Conservation (phyloP, 495 filamentous ascomycete species). For the Penicillium psychrofluorescens region DNA sequence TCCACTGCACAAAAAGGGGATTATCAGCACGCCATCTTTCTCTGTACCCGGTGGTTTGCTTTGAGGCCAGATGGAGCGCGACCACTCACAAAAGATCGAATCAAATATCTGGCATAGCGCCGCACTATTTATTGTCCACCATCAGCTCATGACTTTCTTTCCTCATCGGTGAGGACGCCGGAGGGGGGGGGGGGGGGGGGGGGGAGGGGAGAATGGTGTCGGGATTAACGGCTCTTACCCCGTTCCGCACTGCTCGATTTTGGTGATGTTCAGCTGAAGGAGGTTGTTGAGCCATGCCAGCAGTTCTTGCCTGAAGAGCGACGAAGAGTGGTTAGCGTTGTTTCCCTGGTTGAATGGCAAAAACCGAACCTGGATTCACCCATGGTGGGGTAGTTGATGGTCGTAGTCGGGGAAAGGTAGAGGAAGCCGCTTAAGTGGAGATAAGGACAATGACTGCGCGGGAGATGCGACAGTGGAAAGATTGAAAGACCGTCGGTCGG, state of each 20-base stretch:
- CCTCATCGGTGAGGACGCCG: too few species aligned
- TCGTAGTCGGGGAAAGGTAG: not conserved
- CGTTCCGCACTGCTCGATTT: conserved; percentile 97
- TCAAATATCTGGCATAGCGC: conserved; percentile 95
- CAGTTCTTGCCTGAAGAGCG: conserved; percentile 76
- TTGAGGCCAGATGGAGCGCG: not conserved
- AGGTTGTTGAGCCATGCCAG: conserved; percentile 96
- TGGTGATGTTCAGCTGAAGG: conserved; percentile 93
- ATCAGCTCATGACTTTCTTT: not conserved
- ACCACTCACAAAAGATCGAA: conserved; percentile 75
- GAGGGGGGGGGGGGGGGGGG: too few species aligned
- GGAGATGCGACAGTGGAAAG: too few species aligned
- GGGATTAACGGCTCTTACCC: conserved; percentile 55
- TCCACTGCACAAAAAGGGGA: conserved; percentile 50
- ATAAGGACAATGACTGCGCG: not conserved
- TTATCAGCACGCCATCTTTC: conserved; percentile 11
- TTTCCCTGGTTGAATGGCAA: conserved; percentile 6
- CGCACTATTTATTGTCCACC: conserved; percentile 51
- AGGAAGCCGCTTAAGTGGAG: not conserved
- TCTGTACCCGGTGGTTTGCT: not conserved
- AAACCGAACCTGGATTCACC: conserved; percentile 46
- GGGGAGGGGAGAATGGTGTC: too few species aligned
- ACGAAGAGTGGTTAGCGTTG: conserved; percentile 1
- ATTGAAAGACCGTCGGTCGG: too few species aligned
- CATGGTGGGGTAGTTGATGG: conserved; percentile 40